phyloP scores from a whole-genome alignment of 139 green algal species.

The Chlorella sp. region DNA sequence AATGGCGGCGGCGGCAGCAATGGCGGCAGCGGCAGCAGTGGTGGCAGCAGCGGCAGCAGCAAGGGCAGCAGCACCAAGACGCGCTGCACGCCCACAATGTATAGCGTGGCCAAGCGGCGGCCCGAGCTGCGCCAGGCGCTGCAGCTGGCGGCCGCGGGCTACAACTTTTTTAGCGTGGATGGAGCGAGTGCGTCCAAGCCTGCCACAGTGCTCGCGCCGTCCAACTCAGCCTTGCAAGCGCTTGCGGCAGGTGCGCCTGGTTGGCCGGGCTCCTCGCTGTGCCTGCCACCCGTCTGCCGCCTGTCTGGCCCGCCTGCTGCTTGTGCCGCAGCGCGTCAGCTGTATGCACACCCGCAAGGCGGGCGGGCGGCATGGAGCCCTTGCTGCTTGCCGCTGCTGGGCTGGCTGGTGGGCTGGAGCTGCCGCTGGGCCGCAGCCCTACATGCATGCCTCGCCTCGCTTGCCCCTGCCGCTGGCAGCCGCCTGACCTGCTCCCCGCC shows the following conservation, averaged over 20 bases:
- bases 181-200: neutral
- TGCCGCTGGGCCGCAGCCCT: too few relatives aligned
- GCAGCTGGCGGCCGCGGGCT: slow-evolving; percentile 2
- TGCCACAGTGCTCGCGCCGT: neutral
- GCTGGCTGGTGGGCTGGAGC: too few relatives aligned
- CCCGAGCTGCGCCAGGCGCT: slow-evolving; percentile 5
- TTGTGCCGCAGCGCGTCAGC: too few relatives aligned
- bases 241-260: slow-evolving; percentile 24
- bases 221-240: slow-evolving; percentile 1
- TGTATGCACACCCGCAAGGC: too few relatives aligned
- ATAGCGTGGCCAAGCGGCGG: neutral
- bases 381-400: too few relatives aligned
- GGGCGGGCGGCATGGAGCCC: too few relatives aligned
- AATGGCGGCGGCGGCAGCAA: neutral
- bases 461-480: too few relatives aligned
- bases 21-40: neutral
- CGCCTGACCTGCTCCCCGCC: too few relatives aligned
- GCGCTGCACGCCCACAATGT: slow-evolving; percentile 6
- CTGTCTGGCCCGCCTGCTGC: too few relatives aligned
- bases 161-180: slow-evolving; percentile 15
- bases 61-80: neutral
- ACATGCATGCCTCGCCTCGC: too few relatives aligned
- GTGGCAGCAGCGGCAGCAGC: neutral
- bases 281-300: neutral
- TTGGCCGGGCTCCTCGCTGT: too few relatives aligned